Percentiles rank a stretch among this genome's conserved stretches.
These are phyloP conservation scores for Barnettozyma pratensis DNA, from an alignment of 805 yeast species.

Conservation along the genomic window DNA sequence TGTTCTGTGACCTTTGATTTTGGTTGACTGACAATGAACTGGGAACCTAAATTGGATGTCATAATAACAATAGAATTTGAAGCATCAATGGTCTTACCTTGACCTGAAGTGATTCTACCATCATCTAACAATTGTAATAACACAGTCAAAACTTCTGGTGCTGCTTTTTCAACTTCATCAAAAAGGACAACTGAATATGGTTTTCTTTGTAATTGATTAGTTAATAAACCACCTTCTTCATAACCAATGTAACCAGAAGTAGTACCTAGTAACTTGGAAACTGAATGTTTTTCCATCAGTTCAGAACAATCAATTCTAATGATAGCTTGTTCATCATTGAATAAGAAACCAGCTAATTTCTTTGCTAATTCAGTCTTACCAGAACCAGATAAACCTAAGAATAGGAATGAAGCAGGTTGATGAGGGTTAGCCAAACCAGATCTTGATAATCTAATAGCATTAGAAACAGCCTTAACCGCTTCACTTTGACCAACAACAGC, in stretches of 20 bases:
- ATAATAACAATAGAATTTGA: conserved; percentile 88
- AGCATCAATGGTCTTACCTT: conserved; percentile 90
- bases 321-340: conserved; percentile 95
- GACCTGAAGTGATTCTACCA: conserved; percentile 92
- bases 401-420: conserved; percentile 93
- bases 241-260: conserved; percentile 97
- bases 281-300: conserved; percentile 90
- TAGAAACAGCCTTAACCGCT: conserved; percentile 94
- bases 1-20: conserved; percentile 58
- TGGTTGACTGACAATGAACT: conserved; percentile 67
- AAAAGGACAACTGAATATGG: conserved; percentile 96
- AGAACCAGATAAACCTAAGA: conserved; percentile 93
- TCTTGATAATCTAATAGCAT: conserved; percentile 87
- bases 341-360: conserved; percentile 92
- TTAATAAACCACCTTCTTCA: conserved; percentile 95
- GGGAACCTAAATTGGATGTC: conserved; percentile 98
- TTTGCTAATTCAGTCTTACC: conserved; percentile 98
- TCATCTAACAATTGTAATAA: conserved; percentile 91
- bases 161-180: conserved; percentile 98
- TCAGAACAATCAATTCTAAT: conserved; percentile 98
- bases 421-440: conserved; percentile 95
- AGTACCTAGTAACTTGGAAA: conserved; percentile 91
- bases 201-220: conserved; percentile 83
- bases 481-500: conserved; percentile 94
- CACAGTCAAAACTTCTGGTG: conserved; percentile 93